A percentile compares a stretch with the other conserved stretches of the same genome.
Conservation (phyloP, 352 stramenopile species). For the Thraustochytrium sp. region DNA sequence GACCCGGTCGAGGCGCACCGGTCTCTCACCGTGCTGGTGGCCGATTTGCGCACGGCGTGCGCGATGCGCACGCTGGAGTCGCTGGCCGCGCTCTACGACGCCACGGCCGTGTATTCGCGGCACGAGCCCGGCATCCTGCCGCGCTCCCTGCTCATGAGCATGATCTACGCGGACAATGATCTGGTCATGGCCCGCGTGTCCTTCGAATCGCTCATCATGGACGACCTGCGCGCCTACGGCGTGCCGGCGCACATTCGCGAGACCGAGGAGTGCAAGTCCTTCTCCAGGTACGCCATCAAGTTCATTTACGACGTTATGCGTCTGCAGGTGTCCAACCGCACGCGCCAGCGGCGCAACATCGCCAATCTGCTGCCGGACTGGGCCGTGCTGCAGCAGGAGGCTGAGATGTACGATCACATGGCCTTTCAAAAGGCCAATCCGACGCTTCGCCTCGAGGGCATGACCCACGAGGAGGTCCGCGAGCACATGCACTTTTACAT, state of each 20-base stretch:
- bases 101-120: not conserved
- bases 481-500: slow-evolving; percentile 36
- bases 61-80: not conserved
- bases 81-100: slow-evolving; percentile 12
- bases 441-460: not conserved
- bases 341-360: slow-evolving; percentile 36
- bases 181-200: not conserved
- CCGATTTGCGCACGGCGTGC: not conserved
- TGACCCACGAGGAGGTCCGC: not conserved
- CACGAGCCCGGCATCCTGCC: not conserved
- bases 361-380: slow-evolving; percentile 33
- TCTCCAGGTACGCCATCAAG: not conserved
- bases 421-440: not conserved
- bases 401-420: slow-evolving; percentile 14
- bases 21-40: not conserved
- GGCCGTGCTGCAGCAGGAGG: slow-evolving; percentile 26
- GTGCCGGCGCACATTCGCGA: not conserved
- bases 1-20: not conserved
- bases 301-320: slow-evolving; percentile 16
- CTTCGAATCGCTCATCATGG: not conserved
- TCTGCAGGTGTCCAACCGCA: not conserved
- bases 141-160: not conserved
- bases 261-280: not conserved
- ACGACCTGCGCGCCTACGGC: not conserved
- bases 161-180: slow-evolving; percentile 21